Conservation (phyloP, 2,329 filamentous ascomycete species). For the Phialophora macrospora region DNA sequence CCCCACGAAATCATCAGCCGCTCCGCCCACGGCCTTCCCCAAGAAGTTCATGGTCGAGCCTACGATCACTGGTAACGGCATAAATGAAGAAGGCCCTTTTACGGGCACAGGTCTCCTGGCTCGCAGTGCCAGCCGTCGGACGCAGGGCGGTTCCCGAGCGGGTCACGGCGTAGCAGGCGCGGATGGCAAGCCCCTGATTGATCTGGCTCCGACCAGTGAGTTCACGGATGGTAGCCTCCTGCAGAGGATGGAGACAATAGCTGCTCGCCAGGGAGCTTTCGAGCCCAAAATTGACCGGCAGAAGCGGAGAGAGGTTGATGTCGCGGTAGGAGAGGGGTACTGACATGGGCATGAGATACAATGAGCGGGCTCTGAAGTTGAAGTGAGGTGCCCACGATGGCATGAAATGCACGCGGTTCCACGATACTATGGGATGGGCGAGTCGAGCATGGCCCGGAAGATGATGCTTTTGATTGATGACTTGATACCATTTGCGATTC, state of each 20-base stretch:
- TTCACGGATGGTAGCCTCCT: slow-evolving; percentile 55
- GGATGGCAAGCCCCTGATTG: slow-evolving; percentile 48
- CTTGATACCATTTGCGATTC: neutral
- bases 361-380: neutral
- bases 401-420: neutral
- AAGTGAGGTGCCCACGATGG: neutral
- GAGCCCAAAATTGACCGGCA: slow-evolving; percentile 33
- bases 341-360: neutral
- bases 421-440: neutral
- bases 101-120: slow-evolving; percentile 37
- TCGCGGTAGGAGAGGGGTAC: slow-evolving; percentile 16
- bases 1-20: neutral
- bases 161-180: slow-evolving; percentile 27
- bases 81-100: slow-evolving; percentile 29
- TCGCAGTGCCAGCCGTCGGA: slow-evolving; percentile 31
- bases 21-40: slow-evolving; percentile 27
- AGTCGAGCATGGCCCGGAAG: neutral
- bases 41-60: slow-evolving; percentile 21
- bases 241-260: slow-evolving; percentile 42
- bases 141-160: slow-evolving; percentile 27
- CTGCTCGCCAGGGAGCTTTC: slow-evolving; percentile 21
- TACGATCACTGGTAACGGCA: neutral
- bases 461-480: neutral
- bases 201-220: slow-evolving; percentile 48
- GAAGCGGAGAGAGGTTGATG: slow-evolving; percentile 31